Conservation (phyloP, 306 rosid species). For the Pyrus bretschneideri region DNA sequence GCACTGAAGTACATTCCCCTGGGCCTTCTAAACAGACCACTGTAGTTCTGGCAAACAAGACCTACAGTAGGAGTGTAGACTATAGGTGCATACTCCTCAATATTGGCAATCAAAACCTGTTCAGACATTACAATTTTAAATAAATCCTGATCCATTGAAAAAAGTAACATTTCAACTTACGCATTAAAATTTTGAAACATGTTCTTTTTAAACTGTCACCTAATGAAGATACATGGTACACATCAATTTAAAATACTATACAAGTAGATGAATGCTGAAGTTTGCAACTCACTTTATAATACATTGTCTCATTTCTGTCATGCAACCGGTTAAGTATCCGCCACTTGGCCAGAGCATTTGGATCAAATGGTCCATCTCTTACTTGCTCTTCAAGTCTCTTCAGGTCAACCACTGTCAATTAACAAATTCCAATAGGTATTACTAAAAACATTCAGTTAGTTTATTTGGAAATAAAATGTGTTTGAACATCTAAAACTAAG, state of each 20-base stretch:
- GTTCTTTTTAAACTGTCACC: not conserved
- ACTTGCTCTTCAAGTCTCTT: conserved; percentile 91
- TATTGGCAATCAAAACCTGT: conserved; percentile 90
- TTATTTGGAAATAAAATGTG: not conserved
- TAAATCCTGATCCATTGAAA: not conserved
- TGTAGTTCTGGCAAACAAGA: conserved; percentile 92
- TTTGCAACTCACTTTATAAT: conserved; percentile 62
- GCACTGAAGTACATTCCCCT: conserved; percentile 99
- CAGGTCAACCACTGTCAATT: conserved; percentile 71
- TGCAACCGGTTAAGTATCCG: conserved; percentile 95
- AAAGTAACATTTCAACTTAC: not conserved
- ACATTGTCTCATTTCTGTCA: conserved; percentile 97
- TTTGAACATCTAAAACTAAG: not conserved
- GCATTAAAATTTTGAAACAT: not conserved
- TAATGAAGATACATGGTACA: not conserved
- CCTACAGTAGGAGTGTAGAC: conserved; percentile 99
- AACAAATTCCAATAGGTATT: conserved; percentile 5
- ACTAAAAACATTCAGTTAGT: not conserved
- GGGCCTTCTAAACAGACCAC: conserved; percentile 96
- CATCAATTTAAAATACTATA: no score
- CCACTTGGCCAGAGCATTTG: conserved; percentile 96
- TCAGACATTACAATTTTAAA: conserved; percentile 15
- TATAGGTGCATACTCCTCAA: conserved; percentile 91
- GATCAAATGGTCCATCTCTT: conserved; percentile 97
- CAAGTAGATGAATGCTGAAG: not conserved